A percentile compares a stretch with the other conserved stretches of the same genome.
Evolutionary conservation across 768 basidiomycete species (phyloP).

Genomic region (Boletus coccyginus): DNA sequence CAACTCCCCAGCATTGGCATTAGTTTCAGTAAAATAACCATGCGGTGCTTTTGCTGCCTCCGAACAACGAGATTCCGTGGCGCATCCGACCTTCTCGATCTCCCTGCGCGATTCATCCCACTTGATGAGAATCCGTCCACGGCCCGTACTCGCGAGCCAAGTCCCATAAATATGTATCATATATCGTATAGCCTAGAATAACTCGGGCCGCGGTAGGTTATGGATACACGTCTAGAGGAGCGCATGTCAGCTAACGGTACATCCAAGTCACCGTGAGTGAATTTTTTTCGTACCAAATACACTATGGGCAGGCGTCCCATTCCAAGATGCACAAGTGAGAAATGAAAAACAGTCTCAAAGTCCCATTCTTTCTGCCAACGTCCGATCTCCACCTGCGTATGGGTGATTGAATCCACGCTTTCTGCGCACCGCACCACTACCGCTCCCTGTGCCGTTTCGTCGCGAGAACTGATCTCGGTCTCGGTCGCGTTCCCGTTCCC

Average conservation of each 20-base stretch:
- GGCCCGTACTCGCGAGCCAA: too few species aligned
- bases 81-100: neutral
- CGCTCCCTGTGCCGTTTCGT: constrained; percentile 43
- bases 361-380: constrained; percentile 84
- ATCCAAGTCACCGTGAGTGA: constrained; percentile 9
- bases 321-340: constrained; percentile 17
- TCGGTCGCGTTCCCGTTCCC: constrained; percentile 34
- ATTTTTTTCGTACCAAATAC: constrained; percentile 37
- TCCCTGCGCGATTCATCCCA: too few species aligned
- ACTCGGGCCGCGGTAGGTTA: constrained; percentile 25
- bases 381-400: constrained; percentile 56
- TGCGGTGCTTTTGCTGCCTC: neutral
- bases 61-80: constrained; percentile 6
- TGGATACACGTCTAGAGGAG: constrained; percentile 33
- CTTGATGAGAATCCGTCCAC: neutral
- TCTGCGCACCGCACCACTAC: constrained; percentile 38
- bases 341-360: constrained; percentile 41
- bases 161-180: constrained; percentile 29
- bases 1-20: neutral
- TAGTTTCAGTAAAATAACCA: neutral
- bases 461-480: constrained; percentile 39
- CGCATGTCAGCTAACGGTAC: constrained; percentile 32
- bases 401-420: constrained; percentile 36
- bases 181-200: constrained; percentile 20
- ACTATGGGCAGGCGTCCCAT: constrained; percentile 24